A percentile compares a stretch with the other conserved stretches of the same genome.
phyloP scores from a whole-genome alignment of 1,284 basidiomycete genomes.

The Tilletia caries region DNA sequence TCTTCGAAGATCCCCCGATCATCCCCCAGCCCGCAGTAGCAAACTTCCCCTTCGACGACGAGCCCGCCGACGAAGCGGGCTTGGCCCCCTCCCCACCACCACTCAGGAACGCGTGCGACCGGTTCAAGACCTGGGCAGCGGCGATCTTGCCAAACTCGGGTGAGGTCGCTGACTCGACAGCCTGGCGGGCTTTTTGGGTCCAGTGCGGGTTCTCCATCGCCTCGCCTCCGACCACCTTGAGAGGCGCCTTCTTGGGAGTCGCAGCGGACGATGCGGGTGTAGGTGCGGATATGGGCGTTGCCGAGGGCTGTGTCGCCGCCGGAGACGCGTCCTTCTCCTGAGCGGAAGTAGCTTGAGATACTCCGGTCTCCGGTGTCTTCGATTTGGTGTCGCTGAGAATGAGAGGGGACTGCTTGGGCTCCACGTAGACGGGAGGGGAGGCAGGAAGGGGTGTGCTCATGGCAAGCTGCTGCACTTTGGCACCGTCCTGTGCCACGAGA shows the following conservation, averaged over 20 bases:
- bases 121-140: not conserved
- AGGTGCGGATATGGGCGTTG: not conserved
- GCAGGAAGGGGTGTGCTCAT: not conserved
- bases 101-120: not conserved
- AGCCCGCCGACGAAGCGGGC: too few species aligned
- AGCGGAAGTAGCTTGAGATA: not conserved
- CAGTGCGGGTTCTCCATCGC: constrained; percentile 14
- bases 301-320: not conserved
- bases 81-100: too few species aligned
- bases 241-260: not conserved
- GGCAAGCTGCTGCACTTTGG: not conserved
- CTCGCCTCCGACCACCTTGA: constrained; percentile 13
- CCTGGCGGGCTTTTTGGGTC: not conserved
- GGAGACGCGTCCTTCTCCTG: not conserved
- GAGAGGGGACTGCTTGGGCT: not conserved
- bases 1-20: not conserved
- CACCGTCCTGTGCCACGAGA: constrained; percentile 4
- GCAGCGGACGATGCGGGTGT: too few species aligned
- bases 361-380: not conserved
- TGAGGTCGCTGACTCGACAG: not conserved
- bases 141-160: constrained; percentile 5
- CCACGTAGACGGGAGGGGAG: not conserved
- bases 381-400: not conserved
- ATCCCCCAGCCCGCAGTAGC: not conserved
- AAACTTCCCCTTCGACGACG: not conserved